Evolutionary conservation across 148 eudicot species (phyloP), one percentile per base, ranked within the genome.

Genomic region (Heliosperma pusillum): DNA sequence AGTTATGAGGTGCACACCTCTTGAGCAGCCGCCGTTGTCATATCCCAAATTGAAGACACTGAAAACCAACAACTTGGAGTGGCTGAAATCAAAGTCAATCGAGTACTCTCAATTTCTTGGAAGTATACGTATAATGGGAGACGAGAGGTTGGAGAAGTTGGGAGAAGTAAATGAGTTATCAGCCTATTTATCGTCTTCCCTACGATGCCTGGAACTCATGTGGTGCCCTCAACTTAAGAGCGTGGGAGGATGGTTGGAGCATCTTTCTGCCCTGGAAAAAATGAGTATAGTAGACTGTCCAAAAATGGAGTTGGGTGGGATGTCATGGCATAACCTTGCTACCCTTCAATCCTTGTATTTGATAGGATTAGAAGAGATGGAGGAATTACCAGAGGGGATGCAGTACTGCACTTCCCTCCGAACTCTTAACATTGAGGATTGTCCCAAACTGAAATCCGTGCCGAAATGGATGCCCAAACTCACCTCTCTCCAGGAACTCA

Each of bases 381-480:
- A 15, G 29, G 33, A 25, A 2, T 47, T 79, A 29, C 77, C 77
- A 0, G 2, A 29, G 5, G 65, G 74, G 42, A 66, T 78, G 15
- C 71, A 50, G 5, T 36, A 29, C 65, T 11, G 71, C 12, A 63
- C 65, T 16, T 10, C 73, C 57, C 79, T 76, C 19, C 79, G 30
- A 12, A 8, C 27, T 10, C 69, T 77, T 1, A 0, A 20, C 4
- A 59, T 77, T 68, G 1, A 0, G 1, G 0, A 0, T 17, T 26
- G 72, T 22, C 0, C 0, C 6, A 17, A 16, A 40, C 50, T 70
- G 50, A 15, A 17, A 66, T 40, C 50, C 7, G 0, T 77, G 19
- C 75, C 80, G 5, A 47, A 70, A 12, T 77, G 74, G 80, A 61
- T 72, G 25, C 55, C 16, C 15, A 15, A 44, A 10, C 76, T 78